Base-by-base conservation (phyloP, 768 basidiomycete species). In the Suillus brevipes region DNA sequence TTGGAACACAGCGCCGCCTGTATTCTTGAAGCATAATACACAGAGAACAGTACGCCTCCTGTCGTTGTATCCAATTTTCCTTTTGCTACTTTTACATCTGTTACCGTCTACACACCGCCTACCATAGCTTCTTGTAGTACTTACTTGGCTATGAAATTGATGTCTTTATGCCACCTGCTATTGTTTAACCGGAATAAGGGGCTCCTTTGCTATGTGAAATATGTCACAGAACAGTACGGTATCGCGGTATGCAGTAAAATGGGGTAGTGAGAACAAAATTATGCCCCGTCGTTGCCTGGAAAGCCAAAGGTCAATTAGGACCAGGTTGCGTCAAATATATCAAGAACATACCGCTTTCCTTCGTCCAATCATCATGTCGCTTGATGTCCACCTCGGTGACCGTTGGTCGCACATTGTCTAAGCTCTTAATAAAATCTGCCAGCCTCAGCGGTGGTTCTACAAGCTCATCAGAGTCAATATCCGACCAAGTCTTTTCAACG, bases 341-440 rank as follows among this genome's bases (percentile, higher is more conserved):
- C n/a, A 16, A 20, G 28, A 62, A 78, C 89, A 70, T 69, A 89
- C 92, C 92, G 67, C 89, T 90, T 73, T 94, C 92, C 70, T 79
- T 85, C 60, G 93, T 95, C 93, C 93, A 94, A 23, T 90, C 83
- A 0, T 92, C 89, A 71, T 95, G 92, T 66, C 82, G 83, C 79
- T 84, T 87, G 67, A 99, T 95, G 80, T 99, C 97, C 5, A 89
- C 85, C 65, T 88, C 87, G 4, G 89, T 91, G 25, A 99, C 97
- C 0, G 95, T 98, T 37, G 95, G 95, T 68, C 92, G 84, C 23
- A 90, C 91, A 57, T 82, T 88, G 61, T 86, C 83, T 61, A 98
- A 78, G 34, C 91, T 89, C 71, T 89, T 90, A 73, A 96, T 70
- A 73, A 98, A 98, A 74, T 97, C 95, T 12, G 78, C 81, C 38